phyloP scores from a whole-genome alignment of 2,329 filamentous ascomycete genomes.

The Lojkania enalia region DNA sequence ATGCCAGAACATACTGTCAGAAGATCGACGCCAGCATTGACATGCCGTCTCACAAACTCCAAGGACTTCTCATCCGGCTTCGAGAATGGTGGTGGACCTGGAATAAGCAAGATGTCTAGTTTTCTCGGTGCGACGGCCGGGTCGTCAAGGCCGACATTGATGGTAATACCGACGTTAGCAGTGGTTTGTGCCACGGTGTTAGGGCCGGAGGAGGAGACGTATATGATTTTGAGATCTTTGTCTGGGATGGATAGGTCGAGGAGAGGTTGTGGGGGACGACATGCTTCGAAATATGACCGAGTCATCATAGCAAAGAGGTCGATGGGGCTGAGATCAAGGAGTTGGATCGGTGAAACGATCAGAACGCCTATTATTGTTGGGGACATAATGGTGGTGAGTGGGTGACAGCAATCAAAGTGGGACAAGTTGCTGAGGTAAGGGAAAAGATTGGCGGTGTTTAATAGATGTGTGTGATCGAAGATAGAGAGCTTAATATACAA shows the following conservation, averaged over 20 bases:
- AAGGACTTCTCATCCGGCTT: slow-evolving; percentile 30
- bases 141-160: slow-evolving; percentile 34
- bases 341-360: slow-evolving; percentile 41
- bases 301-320: slow-evolving; percentile 46
- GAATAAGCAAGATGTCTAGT: slow-evolving; percentile 44
- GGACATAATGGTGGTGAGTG: slow-evolving; percentile 2
- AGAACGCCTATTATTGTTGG: slow-evolving; percentile 42
- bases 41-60: slow-evolving; percentile 40
- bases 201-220: slow-evolving; percentile 30
- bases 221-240: slow-evolving; percentile 28
- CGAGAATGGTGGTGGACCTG: slow-evolving; percentile 40
- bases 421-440: neutral
- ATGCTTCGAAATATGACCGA: slow-evolving; percentile 32
- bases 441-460: too few relatives aligned
- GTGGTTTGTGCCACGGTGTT: slow-evolving; percentile 23
- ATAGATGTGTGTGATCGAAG: neutral
- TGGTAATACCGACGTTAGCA: slow-evolving; percentile 29
- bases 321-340: slow-evolving; percentile 45
- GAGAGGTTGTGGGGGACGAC: slow-evolving; percentile 37
- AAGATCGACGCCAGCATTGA: slow-evolving; percentile 22
- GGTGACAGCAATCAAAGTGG: neutral
- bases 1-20: slow-evolving; percentile 22
- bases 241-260: slow-evolving; percentile 25
- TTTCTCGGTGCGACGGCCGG: slow-evolving; percentile 38
- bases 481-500: too few relatives aligned